Evolutionary conservation across 2,329 filamentous ascomycete genomes (phyloP).

Genomic region (Colletotrichum liriopes): DNA sequence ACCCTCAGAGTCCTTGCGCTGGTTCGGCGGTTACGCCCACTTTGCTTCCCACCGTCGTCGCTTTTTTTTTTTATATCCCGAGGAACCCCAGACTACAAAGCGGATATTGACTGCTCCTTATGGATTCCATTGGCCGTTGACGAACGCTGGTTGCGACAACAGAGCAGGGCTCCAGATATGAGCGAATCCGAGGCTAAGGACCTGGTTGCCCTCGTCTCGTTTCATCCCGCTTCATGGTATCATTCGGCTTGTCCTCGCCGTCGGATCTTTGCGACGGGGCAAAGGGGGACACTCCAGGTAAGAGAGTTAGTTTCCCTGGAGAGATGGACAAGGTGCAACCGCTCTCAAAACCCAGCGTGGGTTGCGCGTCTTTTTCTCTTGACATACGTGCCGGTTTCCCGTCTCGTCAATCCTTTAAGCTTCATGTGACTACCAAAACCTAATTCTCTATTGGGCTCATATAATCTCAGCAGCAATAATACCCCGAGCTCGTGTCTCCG

Average conservation of each 20-base stretch:
- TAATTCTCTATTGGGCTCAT: neutral
- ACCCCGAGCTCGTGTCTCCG: constrained; percentile 11
- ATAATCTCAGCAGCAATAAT: neutral
- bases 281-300: neutral
- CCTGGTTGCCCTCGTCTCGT: neutral
- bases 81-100: neutral
- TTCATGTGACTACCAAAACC: neutral
- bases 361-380: neutral
- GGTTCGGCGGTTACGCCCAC: neutral
- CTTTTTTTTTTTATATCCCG: neutral
- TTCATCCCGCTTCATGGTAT: constrained; percentile 1
- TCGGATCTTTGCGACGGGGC: constrained; percentile 5
- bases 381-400: neutral
- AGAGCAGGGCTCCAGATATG: constrained; percentile 3
- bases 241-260: constrained; percentile 1
- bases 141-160: neutral
- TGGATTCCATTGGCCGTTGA: neutral
- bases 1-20: neutral
- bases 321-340: neutral
- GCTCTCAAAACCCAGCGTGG: neutral
- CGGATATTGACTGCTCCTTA: neutral
- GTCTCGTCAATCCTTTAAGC: constrained; percentile 16
- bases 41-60: neutral
- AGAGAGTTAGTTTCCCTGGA: neutral
- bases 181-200: neutral